phyloP scores from a whole-genome alignment of 208 protist species.

The Leishmania major region DNA sequence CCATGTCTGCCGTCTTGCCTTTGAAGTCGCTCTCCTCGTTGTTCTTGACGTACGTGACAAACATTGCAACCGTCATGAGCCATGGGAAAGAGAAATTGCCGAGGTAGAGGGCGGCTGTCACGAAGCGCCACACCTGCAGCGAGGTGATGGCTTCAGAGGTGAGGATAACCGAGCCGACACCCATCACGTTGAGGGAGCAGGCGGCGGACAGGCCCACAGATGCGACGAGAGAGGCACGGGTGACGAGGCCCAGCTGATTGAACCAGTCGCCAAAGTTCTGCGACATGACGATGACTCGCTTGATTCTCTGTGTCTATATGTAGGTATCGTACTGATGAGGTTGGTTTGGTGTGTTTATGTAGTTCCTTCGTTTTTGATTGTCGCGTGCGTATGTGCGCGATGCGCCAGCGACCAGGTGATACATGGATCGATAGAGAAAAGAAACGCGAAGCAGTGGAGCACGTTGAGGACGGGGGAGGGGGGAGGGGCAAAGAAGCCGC shows the following conservation, averaged over 20 bases:
- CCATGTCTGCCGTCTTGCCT: constrained; percentile 70
- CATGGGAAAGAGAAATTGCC: constrained; percentile 81
- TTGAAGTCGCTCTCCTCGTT: constrained; percentile 82
- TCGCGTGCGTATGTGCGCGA: constrained; percentile 4
- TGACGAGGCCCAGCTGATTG: constrained; percentile 59
- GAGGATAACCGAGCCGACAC: constrained; percentile 38
- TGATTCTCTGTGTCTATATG: not conserved
- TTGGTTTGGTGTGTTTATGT: not conserved
- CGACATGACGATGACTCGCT: constrained; percentile 25
- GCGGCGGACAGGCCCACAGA: constrained; percentile 51
- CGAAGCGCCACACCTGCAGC: constrained; percentile 67
- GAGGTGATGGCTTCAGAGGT: constrained; percentile 35
- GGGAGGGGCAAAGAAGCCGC: not conserved
- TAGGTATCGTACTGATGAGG: not conserved
- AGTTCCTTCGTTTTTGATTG: not conserved
- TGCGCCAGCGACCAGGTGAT: not conserved
- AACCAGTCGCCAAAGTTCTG: constrained; percentile 83
- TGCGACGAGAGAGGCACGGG: constrained; percentile 41
- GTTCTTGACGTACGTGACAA: constrained; percentile 79
- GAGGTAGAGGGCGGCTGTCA: constrained; percentile 80
- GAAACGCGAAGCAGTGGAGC: not conserved
- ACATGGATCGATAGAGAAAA: not conserved
- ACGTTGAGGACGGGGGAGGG: not conserved
- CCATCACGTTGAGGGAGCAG: constrained; percentile 46
- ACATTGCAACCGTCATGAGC: constrained; percentile 77